Percentiles rank a stretch among this genome's conserved stretches.
Conservation (phyloP, 208 protist species). For the Wallacemonas sp. region DNA sequence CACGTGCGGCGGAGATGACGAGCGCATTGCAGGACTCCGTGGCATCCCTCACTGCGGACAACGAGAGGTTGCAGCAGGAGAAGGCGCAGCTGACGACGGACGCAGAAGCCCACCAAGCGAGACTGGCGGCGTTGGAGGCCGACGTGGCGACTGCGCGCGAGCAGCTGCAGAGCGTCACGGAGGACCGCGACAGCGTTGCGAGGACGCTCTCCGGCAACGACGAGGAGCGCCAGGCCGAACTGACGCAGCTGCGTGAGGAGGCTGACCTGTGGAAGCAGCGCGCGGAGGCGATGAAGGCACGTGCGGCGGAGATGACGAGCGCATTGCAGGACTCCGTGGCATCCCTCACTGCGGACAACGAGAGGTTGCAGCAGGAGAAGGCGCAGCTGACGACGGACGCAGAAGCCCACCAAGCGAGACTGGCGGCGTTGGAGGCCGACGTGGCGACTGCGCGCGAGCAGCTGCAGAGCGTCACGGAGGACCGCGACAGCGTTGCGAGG, state of each 20-base stretch:
- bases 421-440: not conserved
- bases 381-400: not conserved
- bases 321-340: not conserved
- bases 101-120: too few relatives aligned
- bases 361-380: not conserved
- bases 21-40: not conserved
- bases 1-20: not conserved
- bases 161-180: not conserved
- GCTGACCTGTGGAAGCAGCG: conserved; percentile 8
- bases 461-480: not conserved
- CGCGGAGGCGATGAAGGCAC: conserved; percentile 11
- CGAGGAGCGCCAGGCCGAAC: not conserved
- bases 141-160: not conserved
- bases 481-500: not conserved
- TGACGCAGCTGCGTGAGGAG: conserved; percentile 13
- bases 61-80: too few relatives aligned
- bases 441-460: not conserved
- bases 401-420: not conserved
- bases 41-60: not conserved
- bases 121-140: not conserved
- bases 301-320: not conserved
- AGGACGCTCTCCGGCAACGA: not conserved
- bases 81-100: too few relatives aligned
- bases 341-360: not conserved
- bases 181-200: not conserved